Evolutionary conservation across 2,329 filamentous ascomycete genomes (phyloP).

Genomic region (Seiridium cupressi): DNA sequence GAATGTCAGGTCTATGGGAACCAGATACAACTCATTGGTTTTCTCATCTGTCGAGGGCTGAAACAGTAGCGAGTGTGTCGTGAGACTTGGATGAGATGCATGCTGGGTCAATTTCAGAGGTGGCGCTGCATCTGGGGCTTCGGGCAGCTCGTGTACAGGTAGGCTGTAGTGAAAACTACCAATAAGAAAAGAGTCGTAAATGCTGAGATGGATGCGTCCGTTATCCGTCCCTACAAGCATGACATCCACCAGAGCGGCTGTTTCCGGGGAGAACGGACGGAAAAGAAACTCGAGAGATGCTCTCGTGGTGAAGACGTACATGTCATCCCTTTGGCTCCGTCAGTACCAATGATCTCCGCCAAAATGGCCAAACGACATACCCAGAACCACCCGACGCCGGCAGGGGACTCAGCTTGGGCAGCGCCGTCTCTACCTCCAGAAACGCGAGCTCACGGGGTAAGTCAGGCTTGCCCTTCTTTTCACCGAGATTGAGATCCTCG

Average conservation of each 20-base stretch:
- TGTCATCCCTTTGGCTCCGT: slow-evolving; percentile 47
- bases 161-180: slow-evolving; percentile 58
- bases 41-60: slow-evolving; percentile 38
- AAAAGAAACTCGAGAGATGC: slow-evolving; percentile 70
- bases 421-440: slow-evolving; percentile 71
- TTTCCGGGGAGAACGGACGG: slow-evolving; percentile 57
- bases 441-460: slow-evolving; percentile 72
- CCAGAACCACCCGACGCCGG: slow-evolving; percentile 62
- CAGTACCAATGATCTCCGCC: slow-evolving; percentile 10
- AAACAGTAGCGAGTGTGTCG: slow-evolving; percentile 74
- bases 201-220: slow-evolving; percentile 71
- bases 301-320: slow-evolving; percentile 66
- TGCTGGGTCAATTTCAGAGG: slow-evolving; percentile 52
- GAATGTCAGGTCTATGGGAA: slow-evolving; percentile 82
- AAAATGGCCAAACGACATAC: slow-evolving; percentile 41
- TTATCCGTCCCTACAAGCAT: slow-evolving; percentile 72
- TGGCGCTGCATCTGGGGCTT: slow-evolving; percentile 18
- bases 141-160: slow-evolving; percentile 21
- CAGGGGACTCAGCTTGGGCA: slow-evolving; percentile 74
- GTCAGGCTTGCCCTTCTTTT: slow-evolving; percentile 39
- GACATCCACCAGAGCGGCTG: slow-evolving; percentile 75
- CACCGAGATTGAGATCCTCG: slow-evolving; percentile 22
- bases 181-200: slow-evolving; percentile 83
- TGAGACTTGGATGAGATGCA: slow-evolving; percentile 68
- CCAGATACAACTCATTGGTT: slow-evolving; percentile 51